Conservation (phyloP, 2,329 filamentous ascomycete genomes). For the Botrytis byssoidea region DNA sequence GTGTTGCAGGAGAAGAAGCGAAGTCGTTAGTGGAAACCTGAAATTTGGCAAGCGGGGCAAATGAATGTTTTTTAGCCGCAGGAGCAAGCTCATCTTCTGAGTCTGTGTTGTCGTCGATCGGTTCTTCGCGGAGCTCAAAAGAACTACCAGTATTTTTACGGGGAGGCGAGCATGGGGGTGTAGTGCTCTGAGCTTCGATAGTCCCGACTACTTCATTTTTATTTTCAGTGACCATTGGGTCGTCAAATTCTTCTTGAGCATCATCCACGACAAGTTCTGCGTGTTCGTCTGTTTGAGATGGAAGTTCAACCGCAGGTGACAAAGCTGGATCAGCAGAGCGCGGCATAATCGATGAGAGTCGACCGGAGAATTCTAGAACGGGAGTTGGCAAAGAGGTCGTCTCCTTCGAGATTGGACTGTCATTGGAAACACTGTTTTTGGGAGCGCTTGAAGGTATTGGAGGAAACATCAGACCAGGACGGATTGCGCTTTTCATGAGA, state of each 20-base stretch:
- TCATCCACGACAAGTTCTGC: not conserved
- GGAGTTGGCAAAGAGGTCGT: not conserved
- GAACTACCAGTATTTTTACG: conserved; percentile 22
- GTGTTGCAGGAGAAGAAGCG: conserved; percentile 44
- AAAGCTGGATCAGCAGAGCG: conserved; percentile 38
- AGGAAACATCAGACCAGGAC: conserved; percentile 29
- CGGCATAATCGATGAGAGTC: conserved; percentile 43
- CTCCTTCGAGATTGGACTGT: conserved; percentile 10
- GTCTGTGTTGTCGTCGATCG: conserved; percentile 49
- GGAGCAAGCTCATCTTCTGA: conserved; percentile 53
- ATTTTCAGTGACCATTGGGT: conserved; percentile 28
- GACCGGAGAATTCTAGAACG: conserved; percentile 40
- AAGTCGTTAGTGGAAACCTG: conserved; percentile 38
- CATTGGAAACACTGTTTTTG: conserved; percentile 12
- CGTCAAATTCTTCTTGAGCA: conserved; percentile 15
- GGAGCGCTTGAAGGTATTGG: conserved; percentile 27
- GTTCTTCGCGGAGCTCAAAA: conserved; percentile 50
- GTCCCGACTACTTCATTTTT: conserved; percentile 22
- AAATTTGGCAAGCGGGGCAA: conserved; percentile 30
- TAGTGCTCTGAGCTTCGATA: conserved; percentile 26
- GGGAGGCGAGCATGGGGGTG: conserved; percentile 32
- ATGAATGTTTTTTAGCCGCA: conserved; percentile 35
- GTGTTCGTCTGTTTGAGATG: conserved; percentile 26
- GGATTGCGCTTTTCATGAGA: conserved; percentile 31
- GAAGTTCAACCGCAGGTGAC: conserved; percentile 6